phyloP scores from a whole-genome alignment of 208 protist genomes.

The Wallacemonas sp. region DNA sequence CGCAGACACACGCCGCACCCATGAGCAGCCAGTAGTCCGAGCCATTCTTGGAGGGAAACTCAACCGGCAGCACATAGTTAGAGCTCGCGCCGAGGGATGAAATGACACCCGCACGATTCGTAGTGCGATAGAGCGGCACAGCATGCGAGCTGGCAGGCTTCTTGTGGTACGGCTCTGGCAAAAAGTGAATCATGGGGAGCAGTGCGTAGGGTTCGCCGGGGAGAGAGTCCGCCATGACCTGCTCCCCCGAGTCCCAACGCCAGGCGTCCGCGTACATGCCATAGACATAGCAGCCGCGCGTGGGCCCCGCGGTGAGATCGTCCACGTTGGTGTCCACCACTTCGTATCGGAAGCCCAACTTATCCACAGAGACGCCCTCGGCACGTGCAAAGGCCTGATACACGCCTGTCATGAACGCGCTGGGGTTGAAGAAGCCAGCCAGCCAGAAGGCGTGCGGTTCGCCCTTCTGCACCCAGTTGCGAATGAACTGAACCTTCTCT shows the following conservation, averaged over 20 bases:
- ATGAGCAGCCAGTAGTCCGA: slow-evolving; percentile 92
- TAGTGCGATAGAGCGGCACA: slow-evolving; percentile 96
- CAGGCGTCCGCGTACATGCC: slow-evolving; percentile 97
- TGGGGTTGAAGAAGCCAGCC: slow-evolving; percentile 98
- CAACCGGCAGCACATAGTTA: slow-evolving; percentile 94
- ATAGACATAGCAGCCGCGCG: slow-evolving; percentile 95
- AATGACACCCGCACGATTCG: slow-evolving; percentile 92
- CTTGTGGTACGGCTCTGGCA: slow-evolving; percentile 92
- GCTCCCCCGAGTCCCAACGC: slow-evolving; percentile 85
- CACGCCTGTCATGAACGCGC: slow-evolving; percentile 98
- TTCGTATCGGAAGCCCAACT: slow-evolving; percentile 92
- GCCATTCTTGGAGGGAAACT: slow-evolving; percentile 78
- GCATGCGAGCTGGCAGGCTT: slow-evolving; percentile 61
- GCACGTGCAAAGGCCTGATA: slow-evolving; percentile 96
- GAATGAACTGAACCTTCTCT: slow-evolving; percentile 93
- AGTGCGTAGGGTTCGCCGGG: slow-evolving; percentile 86
- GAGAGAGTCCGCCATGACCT: slow-evolving; percentile 88
- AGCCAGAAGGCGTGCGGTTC: slow-evolving; percentile 95
- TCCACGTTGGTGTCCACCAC: slow-evolving; percentile 66
- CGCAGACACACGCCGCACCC: slow-evolving; percentile 89
- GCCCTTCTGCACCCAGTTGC: slow-evolving; percentile 92
- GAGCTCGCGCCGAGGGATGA: slow-evolving; percentile 96
- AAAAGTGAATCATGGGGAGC: slow-evolving; percentile 95
- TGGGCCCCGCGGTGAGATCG: slow-evolving; percentile 59
- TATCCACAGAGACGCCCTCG: slow-evolving; percentile 96